phyloP scores from a whole-genome alignment of 768 basidiomycete species.

The Calocera cornea region DNA sequence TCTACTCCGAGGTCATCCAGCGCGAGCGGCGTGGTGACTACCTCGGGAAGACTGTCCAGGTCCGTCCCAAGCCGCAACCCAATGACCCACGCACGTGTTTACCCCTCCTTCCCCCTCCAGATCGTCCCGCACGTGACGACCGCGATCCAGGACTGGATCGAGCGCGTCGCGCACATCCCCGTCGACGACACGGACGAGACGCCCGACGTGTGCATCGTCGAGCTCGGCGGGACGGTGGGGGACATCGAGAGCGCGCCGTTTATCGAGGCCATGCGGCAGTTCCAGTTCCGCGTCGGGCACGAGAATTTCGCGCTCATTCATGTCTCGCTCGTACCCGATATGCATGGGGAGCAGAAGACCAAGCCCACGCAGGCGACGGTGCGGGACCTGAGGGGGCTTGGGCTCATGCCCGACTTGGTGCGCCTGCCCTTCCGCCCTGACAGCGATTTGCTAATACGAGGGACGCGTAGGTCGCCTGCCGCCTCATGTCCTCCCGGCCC shows the following conservation, averaged over 20 bases:
- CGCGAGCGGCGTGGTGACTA: conserved; percentile 56
- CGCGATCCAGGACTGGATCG: conserved; percentile 97
- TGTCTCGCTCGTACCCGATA: conserved; percentile 94
- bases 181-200: conserved; percentile 86
- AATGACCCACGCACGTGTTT: no score
- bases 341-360: conserved; percentile 98
- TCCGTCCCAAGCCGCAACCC: no score
- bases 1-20: conserved; percentile 92
- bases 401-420: conserved; percentile 84
- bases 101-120: no score
- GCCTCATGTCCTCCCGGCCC: conserved; percentile 63
- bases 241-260: conserved; percentile 99
- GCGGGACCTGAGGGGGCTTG: conserved; percentile 81
- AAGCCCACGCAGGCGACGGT: conserved; percentile 98
- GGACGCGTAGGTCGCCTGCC: conserved; percentile 69
- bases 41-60: conserved; percentile 94
- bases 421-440: conserved; percentile 19
- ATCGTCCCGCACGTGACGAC: conserved; percentile 94
- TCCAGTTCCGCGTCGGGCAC: conserved; percentile 94
- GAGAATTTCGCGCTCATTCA: conserved; percentile 96
- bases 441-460: not conserved
- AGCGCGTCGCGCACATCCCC: conserved; percentile 84
- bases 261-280: conserved; percentile 98
- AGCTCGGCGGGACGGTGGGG: conserved; percentile 97
- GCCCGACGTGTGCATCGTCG: conserved; percentile 95